Conservation (phyloP, 1,139 yeast species). For the Pichia sp. region DNA sequence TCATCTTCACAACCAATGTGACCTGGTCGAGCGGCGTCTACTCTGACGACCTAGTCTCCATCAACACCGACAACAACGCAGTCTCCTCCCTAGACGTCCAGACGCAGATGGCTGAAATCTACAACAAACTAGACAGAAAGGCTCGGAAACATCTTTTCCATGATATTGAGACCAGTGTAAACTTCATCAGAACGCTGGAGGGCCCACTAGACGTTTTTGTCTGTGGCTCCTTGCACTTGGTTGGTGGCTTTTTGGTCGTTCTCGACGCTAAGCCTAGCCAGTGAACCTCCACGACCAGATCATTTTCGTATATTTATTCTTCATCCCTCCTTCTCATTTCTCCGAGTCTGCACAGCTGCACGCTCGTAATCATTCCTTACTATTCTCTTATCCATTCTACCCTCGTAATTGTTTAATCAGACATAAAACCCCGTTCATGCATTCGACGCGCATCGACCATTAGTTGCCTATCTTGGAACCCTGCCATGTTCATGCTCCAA, state of each 20-base stretch:
- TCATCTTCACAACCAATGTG: slow-evolving; percentile 82
- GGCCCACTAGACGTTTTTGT: slow-evolving; percentile 71
- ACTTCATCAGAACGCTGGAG: slow-evolving; percentile 45
- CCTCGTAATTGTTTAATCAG: not conserved
- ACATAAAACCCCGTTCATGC: not conserved
- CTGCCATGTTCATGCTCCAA: not conserved
- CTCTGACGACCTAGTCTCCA: slow-evolving; percentile 76
- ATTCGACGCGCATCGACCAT: not conserved
- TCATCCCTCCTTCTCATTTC: not conserved
- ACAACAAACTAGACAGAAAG: slow-evolving; percentile 54
- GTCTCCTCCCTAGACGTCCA: slow-evolving; percentile 83
- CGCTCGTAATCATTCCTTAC: not conserved
- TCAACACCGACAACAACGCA: slow-evolving; percentile 72
- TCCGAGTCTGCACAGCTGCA: not conserved
- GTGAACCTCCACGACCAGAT: not conserved
- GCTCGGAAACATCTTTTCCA: slow-evolving; percentile 53
- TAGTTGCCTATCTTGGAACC: not conserved
- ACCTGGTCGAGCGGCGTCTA: slow-evolving; percentile 85
- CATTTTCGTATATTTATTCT: not conserved
- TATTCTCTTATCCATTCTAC: not conserved
- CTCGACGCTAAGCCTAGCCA: not conserved
- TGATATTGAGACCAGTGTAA: slow-evolving; percentile 73
- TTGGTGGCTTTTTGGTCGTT: slow-evolving; percentile 80
- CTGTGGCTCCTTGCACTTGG: slow-evolving; percentile 89
- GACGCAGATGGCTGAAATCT: slow-evolving; percentile 61